Percentiles rank a stretch among this genome's conserved stretches.
Evolutionary conservation across 2,329 filamentous ascomycete species (phyloP).

Genomic region (Hymenoscyphus fraxineus): DNA sequence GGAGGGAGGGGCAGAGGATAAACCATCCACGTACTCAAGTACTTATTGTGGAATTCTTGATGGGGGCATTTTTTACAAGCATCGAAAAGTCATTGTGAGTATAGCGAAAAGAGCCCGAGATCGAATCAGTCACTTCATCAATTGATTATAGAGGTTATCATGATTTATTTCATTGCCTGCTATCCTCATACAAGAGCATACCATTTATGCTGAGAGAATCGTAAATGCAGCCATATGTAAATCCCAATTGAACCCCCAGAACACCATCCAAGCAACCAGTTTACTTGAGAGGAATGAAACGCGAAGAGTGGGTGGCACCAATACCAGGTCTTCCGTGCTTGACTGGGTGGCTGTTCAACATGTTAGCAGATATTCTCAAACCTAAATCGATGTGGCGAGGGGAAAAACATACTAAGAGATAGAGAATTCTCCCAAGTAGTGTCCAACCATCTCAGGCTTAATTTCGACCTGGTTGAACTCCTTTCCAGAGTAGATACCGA

Average conservation of each 20-base stretch:
- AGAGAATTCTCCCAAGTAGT: conserved; percentile 99
- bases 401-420: conserved; percentile 90
- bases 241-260: conserved; percentile 27
- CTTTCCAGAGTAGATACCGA: conserved; percentile 99
- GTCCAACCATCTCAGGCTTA: conserved; percentile 99
- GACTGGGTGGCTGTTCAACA: conserved; percentile 79
- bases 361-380: conserved; percentile 44
- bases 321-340: conserved; percentile 99
- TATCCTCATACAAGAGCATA: conserved; percentile 10
- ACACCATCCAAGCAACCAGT: conserved; percentile 24
- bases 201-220: conserved; percentile 6
- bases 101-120: not conserved
- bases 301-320: conserved; percentile 99
- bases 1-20: too few species aligned
- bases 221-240: conserved; percentile 19
- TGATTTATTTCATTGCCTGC: conserved; percentile 11
- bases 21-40: too few species aligned
- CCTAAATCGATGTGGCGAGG: not conserved
- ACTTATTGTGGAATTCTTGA: too few species aligned
- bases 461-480: conserved; percentile 99
- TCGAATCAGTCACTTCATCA: not conserved
- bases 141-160: conserved; percentile 5
- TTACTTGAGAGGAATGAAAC: conserved; percentile 99
- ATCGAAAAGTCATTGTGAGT: not conserved
- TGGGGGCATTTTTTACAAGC: too few species aligned